Evolutionary conservation across 176 grass and related monocot species (phyloP), one percentile per base, ranked within the genome.

Genomic region (Poa pratensis): DNA sequence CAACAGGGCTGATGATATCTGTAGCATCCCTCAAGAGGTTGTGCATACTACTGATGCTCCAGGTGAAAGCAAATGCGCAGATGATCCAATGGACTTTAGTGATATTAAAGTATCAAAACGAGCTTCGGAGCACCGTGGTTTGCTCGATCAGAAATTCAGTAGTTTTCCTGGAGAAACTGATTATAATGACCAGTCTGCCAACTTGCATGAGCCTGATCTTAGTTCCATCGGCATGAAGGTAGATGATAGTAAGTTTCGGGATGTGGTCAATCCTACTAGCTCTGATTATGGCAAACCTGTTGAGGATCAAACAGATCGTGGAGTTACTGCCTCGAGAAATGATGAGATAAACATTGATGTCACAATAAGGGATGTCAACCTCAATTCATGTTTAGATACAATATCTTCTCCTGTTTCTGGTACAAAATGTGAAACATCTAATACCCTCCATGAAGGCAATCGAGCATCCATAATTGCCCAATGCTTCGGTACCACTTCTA

Each of bases 331-430:
- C 82, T 80, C 65, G 40, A 86, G 83, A 90, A 66, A 82, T 40
- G 69, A 77, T 61, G 85, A 80, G 58, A 65, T 77, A 24, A 85
- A 83, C 66, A 78, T 57, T 75, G 60, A 52, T 82, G 48, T 27
- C 51, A 86, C 77, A 73, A 78, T 82, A 81, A 88, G 75, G 73
- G 78, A 88, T 73, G 88, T 90, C 63, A 90, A 87, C 78, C 88
- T 87, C 20, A 88, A 90, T 90, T 87, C 88, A 68, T 85, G 85
- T 72, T 90, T 80, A 26, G 72, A 90, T 86, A 75, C 85, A 67
- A 26, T 83, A 17, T 88, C 74, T 73, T 88, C 85, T 70, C 88
- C 91, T 75, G 42, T 88, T 90, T 78, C 77, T 88, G 74, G 82
- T 88, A 74, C 78, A 83, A 85, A 88, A 42, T 82, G 81, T 70